phyloP scores from a whole-genome alignment of 1,139 yeast species.

The Arxiozyma slooffiae region DNA sequence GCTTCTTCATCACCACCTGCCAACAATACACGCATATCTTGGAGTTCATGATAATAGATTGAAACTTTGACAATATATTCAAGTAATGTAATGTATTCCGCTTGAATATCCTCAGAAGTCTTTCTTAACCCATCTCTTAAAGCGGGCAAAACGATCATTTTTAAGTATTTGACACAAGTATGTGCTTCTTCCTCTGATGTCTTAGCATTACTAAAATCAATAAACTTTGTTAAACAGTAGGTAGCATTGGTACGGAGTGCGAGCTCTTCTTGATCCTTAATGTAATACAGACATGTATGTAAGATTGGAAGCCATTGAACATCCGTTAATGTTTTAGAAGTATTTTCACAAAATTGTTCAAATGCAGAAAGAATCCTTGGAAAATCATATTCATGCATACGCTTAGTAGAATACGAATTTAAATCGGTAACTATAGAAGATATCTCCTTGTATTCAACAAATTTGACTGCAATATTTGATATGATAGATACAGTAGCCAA shows the following conservation, averaged over 20 bases:
- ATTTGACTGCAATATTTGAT: constrained; percentile 46
- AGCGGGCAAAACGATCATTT: constrained; percentile 53
- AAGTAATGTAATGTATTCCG: constrained; percentile 59
- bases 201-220: constrained; percentile 45
- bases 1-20: constrained; percentile 71
- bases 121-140: constrained; percentile 62
- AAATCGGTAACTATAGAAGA: constrained; percentile 49
- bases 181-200: constrained; percentile 32
- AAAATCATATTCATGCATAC: constrained; percentile 72
- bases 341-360: constrained; percentile 49
- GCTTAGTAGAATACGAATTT: constrained; percentile 54
- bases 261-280: constrained; percentile 71
- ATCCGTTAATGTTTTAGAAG: constrained; percentile 38
- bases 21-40: constrained; percentile 59
- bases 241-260: constrained; percentile 75
- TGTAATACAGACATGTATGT: constrained; percentile 56
- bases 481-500: constrained; percentile 52
- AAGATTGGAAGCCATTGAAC: constrained; percentile 75
- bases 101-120: constrained; percentile 51
- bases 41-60: constrained; percentile 43
- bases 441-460: constrained; percentile 37
- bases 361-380: constrained; percentile 64
- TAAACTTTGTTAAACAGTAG: constrained; percentile 51
- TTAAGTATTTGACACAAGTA: constrained; percentile 39
- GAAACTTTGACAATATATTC: constrained; percentile 51